Evolutionary conservation across 805 yeast genomes (phyloP).

Genomic region (Yamadazyma philogaea): DNA sequence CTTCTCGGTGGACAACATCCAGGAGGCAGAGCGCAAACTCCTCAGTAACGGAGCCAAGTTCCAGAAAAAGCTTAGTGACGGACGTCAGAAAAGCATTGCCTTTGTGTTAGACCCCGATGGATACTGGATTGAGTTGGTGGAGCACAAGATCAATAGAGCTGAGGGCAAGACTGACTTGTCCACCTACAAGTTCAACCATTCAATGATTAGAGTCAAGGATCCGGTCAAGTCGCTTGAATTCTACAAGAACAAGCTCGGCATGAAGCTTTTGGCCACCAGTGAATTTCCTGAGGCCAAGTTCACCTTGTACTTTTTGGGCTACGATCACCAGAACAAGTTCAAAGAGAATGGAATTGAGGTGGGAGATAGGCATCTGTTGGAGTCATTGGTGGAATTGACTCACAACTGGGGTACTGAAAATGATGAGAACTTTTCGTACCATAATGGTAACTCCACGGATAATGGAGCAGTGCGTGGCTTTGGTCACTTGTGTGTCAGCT

Average conservation of each 20-base stretch:
- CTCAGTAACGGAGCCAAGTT: slow-evolving; percentile 64
- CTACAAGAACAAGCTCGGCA: slow-evolving; percentile 75
- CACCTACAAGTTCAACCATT: slow-evolving; percentile 68
- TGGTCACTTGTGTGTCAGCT: slow-evolving; percentile 79
- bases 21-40: slow-evolving; percentile 54
- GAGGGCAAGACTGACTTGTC: slow-evolving; percentile 37
- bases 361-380: slow-evolving; percentile 35
- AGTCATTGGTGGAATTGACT: slow-evolving; percentile 82
- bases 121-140: slow-evolving; percentile 92
- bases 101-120: slow-evolving; percentile 95
- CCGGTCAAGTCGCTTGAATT: slow-evolving; percentile 71
- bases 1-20: slow-evolving; percentile 78
- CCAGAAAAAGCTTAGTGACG: slow-evolving; percentile 82
- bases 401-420: slow-evolving; percentile 94
- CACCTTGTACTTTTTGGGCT: slow-evolving; percentile 83
- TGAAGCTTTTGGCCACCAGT: slow-evolving; percentile 60
- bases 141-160: slow-evolving; percentile 45
- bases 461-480: slow-evolving; percentile 70
- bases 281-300: slow-evolving; percentile 71
- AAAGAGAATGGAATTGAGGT: slow-evolving; percentile 35
- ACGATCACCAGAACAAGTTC: slow-evolving; percentile 45
- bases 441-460: slow-evolving; percentile 65
- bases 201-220: slow-evolving; percentile 92
- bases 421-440: slow-evolving; percentile 72
- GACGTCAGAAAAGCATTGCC: slow-evolving; percentile 90